Conservation (phyloP, 2,329 filamentous ascomycete species). For the Ceratocystiopsis sp. region DNA sequence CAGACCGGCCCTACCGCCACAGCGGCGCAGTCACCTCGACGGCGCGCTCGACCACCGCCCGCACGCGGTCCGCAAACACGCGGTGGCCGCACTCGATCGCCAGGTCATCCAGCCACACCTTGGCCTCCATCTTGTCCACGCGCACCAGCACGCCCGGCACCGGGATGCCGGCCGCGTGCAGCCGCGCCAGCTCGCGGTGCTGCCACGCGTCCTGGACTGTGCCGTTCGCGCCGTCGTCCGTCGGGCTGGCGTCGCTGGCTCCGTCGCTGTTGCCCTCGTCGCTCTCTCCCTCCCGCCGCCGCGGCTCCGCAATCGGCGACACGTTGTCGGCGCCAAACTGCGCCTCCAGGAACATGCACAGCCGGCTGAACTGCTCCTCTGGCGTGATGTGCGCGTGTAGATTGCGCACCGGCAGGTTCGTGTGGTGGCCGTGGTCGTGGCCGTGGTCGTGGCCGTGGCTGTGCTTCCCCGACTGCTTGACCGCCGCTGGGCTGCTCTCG, state of each 20-base stretch:
- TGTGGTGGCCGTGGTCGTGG: conserved; percentile 30
- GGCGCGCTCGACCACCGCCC: conserved; percentile 76
- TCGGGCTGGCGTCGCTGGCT: conserved; percentile 13
- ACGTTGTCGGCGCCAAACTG: conserved; percentile 83
- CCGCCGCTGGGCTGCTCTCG: conserved; percentile 85
- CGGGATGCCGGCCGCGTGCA: conserved; percentile 73
- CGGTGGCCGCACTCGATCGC: conserved; percentile 75
- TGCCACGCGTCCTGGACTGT: conserved; percentile 21
- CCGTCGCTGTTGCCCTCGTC: conserved; percentile 14
- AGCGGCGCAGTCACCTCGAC: conserved; percentile 74
- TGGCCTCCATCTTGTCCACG: conserved; percentile 74
- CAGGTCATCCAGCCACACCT: conserved; percentile 80
- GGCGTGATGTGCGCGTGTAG: conserved; percentile 56
- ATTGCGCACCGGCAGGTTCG: conserved; percentile 35
- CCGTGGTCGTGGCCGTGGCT: conserved; percentile 35
- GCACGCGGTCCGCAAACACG: conserved; percentile 66
- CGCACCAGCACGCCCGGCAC: conserved; percentile 77
- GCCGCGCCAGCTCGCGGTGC: conserved; percentile 53
- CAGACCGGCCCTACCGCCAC: conserved; percentile 35
- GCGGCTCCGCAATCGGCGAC: conserved; percentile 52
- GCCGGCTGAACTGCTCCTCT: conserved; percentile 61
- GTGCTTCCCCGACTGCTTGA: conserved; percentile 38
- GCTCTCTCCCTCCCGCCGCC: conserved; percentile 19
- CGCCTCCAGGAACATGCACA: conserved; percentile 92
- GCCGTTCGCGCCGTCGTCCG: conserved; percentile 18